Evolutionary conservation across 2,329 filamentous ascomycete species (phyloP).

Genomic region (Leptographium wingfieldii): DNA sequence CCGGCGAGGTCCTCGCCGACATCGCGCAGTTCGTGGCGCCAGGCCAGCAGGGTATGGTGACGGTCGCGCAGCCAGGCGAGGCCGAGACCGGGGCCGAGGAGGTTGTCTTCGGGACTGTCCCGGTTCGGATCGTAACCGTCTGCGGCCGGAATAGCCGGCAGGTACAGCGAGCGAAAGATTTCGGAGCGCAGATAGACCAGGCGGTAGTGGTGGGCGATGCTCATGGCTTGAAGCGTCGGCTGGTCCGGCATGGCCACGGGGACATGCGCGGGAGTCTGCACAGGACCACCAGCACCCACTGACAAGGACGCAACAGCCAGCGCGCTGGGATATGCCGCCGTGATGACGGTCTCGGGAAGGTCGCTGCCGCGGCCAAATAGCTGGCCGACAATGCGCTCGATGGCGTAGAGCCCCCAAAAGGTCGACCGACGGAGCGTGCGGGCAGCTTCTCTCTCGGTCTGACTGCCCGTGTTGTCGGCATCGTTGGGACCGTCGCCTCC

Average conservation of each 20-base stretch:
- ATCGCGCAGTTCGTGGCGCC: constrained; percentile 8
- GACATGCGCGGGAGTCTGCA: too few species aligned
- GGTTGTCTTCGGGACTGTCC: not conserved
- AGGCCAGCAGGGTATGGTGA: constrained; percentile 8
- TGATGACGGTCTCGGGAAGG: constrained; percentile 24
- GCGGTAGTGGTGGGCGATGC: constrained; percentile 20
- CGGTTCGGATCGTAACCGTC: not conserved
- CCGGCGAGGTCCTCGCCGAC: constrained; percentile 8
- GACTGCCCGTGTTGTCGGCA: not conserved
- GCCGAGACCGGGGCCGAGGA: not conserved
- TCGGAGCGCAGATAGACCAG: constrained; percentile 23
- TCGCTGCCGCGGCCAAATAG: constrained; percentile 24
- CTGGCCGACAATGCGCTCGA: constrained; percentile 23
- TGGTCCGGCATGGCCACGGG: constrained; percentile 6
- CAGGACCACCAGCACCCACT: not conserved
- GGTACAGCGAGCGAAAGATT: constrained; percentile 17
- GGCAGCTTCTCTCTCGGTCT: constrained; percentile 1
- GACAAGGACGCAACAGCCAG: not conserved
- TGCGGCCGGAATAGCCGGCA: constrained; percentile 6
- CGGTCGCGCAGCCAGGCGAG: constrained; percentile 8
- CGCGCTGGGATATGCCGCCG: constrained; percentile 19
- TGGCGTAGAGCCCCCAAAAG: constrained; percentile 24
- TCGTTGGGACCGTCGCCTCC: not conserved
- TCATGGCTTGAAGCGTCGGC: constrained; percentile 14
- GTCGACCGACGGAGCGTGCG: constrained; percentile 12